Base-by-base conservation (phyloP, 1,139 yeast species). In the Nakaseomyces kungkrabaensis region DNA sequence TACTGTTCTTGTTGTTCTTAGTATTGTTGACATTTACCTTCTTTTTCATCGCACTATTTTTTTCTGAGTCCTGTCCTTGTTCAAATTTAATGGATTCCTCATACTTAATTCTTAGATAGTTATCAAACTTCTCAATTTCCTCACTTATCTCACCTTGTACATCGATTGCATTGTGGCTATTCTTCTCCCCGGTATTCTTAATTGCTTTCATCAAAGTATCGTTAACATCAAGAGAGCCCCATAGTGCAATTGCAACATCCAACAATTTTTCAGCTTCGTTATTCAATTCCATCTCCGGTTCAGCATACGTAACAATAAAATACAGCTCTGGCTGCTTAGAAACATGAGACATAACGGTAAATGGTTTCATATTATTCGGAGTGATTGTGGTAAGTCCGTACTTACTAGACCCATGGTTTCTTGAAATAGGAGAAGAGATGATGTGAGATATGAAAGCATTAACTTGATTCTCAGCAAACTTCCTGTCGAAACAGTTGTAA, bases 381-480 rank as follows among this genome's bases (percentile, higher is more conserved):
- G 34, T 25, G 29, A 46, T 34, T 13, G 45, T 41, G 5, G 24
- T 7, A 22, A 46, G 37, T 22, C 25, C 38, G 26, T 38, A 41
- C n/a, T 46, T 43, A 26, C 32, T 33, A 17, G 42, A 33, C 29
- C 26, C 45, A 11, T 42, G 37, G 22, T 46, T 41, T 36, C 58
- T 58, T 2, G 60, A 55, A 3, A 59, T 57, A 4, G 68, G 63
- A n/a, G 64, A 57, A 22, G 65, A 56, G 36, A 64, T 56, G 24
- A 63, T 45, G 37, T 66, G 68, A 25, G 65, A 57, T 46, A 81
- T 72, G 57, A 81, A 72, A 31, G 75, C 72, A 46, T 75, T 71
- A 48, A 82, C 72, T 49, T 81, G 73, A 5, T 73, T 59, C 56
- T 79, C 81, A 45, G 78, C 65, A 17, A 79, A 70, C 37, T 76